phyloP scores from a whole-genome alignment of 2,329 filamentous ascomycete species.

The Boeremia lycopersici region DNA sequence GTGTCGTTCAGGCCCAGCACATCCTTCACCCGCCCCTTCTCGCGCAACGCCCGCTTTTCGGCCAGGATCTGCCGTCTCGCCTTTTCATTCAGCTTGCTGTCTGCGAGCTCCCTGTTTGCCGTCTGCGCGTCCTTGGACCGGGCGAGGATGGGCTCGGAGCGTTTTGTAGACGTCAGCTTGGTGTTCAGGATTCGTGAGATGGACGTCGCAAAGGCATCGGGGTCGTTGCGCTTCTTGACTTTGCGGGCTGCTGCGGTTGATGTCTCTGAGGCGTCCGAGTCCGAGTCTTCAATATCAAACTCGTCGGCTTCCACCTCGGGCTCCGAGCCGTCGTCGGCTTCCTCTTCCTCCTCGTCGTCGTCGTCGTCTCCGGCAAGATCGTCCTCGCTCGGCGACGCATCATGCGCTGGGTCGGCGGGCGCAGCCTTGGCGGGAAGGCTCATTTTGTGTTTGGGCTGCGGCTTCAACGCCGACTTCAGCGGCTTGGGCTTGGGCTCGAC shows the following conservation, averaged over 20 bases:
- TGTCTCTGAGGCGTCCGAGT: conserved; percentile 40
- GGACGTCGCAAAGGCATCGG: conserved; percentile 86
- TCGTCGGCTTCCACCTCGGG: conserved; percentile 47
- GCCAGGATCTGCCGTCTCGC: conserved; percentile 79
- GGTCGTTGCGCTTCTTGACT: conserved; percentile 89
- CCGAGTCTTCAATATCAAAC: conserved; percentile 40
- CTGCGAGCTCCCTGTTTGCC: conserved; percentile 72
- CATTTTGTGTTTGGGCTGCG: conserved; percentile 31
- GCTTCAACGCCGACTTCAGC: conserved; percentile 21
- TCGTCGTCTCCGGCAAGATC: conserved; percentile 15
- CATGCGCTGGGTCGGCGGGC: conserved; percentile 39
- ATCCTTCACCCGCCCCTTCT: conserved; percentile 88
- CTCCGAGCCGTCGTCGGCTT: conserved; percentile 48
- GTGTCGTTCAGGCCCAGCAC: conserved; percentile 71
- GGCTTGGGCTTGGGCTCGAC: conserved; percentile 23
- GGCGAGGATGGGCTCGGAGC: conserved; percentile 88
- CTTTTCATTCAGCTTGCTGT: conserved; percentile 79
- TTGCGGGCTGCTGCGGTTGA: conserved; percentile 43
- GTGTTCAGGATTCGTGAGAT: conserved; percentile 91
- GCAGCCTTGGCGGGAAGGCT: conserved; percentile 33
- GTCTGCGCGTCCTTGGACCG: conserved; percentile 77
- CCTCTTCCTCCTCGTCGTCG: conserved; percentile 20
- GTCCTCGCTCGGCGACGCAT: conserved; percentile 33
- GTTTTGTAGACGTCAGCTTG: conserved; percentile 81
- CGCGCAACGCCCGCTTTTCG: conserved; percentile 77